A percentile compares a stretch with the other conserved stretches of the same genome.
These are phyloP conservation scores for Lactarius quietus DNA, from an alignment of 768 basidiomycete genomes.

Conservation along the genomic window DNA sequence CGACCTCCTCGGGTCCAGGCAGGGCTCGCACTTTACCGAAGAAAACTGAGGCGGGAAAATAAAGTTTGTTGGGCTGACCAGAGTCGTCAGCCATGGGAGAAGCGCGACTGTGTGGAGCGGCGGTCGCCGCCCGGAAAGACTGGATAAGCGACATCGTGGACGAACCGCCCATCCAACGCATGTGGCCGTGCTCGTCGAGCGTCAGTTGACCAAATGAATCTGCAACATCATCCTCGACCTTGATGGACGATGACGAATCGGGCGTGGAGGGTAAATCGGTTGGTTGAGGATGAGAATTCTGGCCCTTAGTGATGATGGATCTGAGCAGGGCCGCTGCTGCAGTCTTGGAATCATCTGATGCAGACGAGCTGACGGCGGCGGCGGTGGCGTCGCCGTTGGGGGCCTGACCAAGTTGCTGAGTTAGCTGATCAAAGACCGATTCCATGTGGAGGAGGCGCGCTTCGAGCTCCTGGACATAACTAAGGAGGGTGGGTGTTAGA, in stretches of 20 bases:
- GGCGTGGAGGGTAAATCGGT: conserved; percentile 30
- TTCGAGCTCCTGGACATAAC: conserved; percentile 91
- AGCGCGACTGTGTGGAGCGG: conserved; percentile 68
- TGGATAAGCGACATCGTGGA: conserved; percentile 91
- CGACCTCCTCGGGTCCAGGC: conserved; percentile 80
- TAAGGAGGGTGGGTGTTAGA: conserved; percentile 30
- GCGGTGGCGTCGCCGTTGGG: conserved; percentile 33
- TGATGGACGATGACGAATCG: conserved; percentile 45
- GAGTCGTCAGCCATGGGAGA: conserved; percentile 86
- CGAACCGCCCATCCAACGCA: conserved; percentile 90
- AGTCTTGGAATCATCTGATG: conserved; percentile 12
- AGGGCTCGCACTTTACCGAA: conserved; percentile 83
- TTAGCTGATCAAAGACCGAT: conserved; percentile 75
- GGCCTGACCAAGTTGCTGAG: conserved; percentile 67
- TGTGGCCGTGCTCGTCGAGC: conserved; percentile 84
- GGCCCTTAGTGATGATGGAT: conserved; percentile 28
- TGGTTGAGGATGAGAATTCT: conserved; percentile 17
- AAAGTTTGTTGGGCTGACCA: conserved; percentile 76
- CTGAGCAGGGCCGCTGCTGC: conserved; percentile 28
- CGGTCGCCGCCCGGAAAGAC: conserved; percentile 74
- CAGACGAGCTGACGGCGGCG: conserved; percentile 19
- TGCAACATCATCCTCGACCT: conserved; percentile 70
- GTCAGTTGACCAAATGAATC: conserved; percentile 87
- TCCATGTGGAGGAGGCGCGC: conserved; percentile 87
- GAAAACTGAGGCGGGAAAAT: conserved; percentile 84